Evolutionary conservation across 1,139 yeast species (phyloP), one percentile per base, ranked within the genome.

Genomic region (Kodamaea ohmeri): DNA sequence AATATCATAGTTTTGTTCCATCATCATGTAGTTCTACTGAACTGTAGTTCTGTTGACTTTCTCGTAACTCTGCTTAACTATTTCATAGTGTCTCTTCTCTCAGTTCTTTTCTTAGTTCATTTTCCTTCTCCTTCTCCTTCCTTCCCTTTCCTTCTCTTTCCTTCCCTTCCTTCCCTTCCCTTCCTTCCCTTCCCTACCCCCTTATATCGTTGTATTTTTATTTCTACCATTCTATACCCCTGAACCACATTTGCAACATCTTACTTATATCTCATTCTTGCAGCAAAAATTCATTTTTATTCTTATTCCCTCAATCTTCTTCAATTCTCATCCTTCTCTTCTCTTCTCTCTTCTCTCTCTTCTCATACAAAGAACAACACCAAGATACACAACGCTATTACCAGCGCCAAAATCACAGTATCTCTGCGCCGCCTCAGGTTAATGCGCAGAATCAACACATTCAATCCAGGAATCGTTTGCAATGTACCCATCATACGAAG

Each of bases 391-490:
- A 76, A 47, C 4, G 90, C 73, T 34, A 89, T 83, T 36, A 92
- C 73, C 4, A 73, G 51, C 3, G 96, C 94, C 57, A 92, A 63
- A n/a, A 92, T 85, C 32, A 92, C 58, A 15, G 95, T 83, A 57
- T 92, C 96, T 46, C 97, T 77, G 63, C 83, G 85, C 60, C 92
- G 82, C 52, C 97, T 73, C 2, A 96, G 83, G 58, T 89, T 89
- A 49, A 92, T 90, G 58, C 83, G 84, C 13, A 83, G 69, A 29
- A 92, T 78, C 42, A 94, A 61, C 11, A 79, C 78, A 55, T 83
- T 85, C 34, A 92, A 66, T 1, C 97, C 97, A 0, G 98, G 98
- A 31, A 92, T 75, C 35, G 74, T 60, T 50, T 76, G 79, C 34
- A 89, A 63, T 0, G 85, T 71, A 32, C 74, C 74, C 45, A 80